Evolutionary conservation across 1,284 basidiomycete species (phyloP), one percentile per base, ranked within the genome.

Genomic region (Ustilago trichophora): DNA sequence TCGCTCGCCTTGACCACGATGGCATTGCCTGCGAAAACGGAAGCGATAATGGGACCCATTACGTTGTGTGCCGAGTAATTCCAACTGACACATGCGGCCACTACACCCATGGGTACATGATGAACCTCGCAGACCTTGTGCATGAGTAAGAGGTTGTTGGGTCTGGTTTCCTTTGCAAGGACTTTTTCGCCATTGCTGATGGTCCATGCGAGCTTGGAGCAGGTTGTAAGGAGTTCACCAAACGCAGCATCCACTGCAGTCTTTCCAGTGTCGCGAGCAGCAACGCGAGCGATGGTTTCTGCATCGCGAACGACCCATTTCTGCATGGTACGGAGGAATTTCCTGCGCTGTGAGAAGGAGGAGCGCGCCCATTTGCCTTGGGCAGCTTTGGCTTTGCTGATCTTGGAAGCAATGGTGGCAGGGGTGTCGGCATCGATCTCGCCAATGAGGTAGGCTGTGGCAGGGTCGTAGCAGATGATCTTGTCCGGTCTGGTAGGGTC

Each of bases 231-330:
- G 16, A 79, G 57, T 58, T 80, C 76, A 8, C 80, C 80, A 33
- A 82, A 51, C 85, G 84, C 73, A 90, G 87, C 37, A 84, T 86
- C 79, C 35, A 80, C 57, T 13, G 77, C 75, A 27, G 95, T 98
- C 85, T 98, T 98, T 55, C 95, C 95, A 0, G 93, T 93, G 82
- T 98, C 95, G 31, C 94, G 85, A 77, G 91, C 92, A 29, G 92
- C 92, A n/a, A 96, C 90, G 41, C 88, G 85, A 7, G 91, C 91
- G 73, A 93, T 92, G 18, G 84, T 83, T 56, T 94, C 90, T 83
- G 93, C 88, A 73, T 95, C 92, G 69, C 89, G 87, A 24, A 95
- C 87, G 12, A 95, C 85, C 94, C 95, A 98, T 63, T 90, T 89
- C 72, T 92, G 86, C 72, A 98, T 81, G 72, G 90, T 94, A 29